Evolutionary conservation across 164 flowering plant species (phyloP), one percentile per base, ranked within the genome.

Genomic region (Kalanchoe fedtschenkoi): DNA sequence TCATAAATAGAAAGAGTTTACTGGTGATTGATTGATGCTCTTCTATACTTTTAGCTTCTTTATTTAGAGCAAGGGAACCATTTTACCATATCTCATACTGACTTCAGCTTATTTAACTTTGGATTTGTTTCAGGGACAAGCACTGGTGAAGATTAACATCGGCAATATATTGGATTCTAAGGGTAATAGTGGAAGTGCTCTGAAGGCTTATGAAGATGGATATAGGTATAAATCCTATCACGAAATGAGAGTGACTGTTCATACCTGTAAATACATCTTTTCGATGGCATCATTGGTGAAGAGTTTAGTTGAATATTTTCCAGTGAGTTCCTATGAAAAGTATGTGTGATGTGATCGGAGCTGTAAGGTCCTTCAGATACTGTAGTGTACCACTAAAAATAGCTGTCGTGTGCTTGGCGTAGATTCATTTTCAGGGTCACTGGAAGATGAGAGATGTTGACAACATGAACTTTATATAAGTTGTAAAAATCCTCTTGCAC

Each of bases 161-260:
- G 99, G 99, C 62, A 76, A 73, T 71, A 80, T 77, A 60, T 70
- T 91, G 78, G 99, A 95, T 73, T 74, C 80, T 53, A 69, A 61
- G 70, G 96, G 93, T 67, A 73, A 87, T 62, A 82, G 87, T 83
- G 39, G 30, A 62, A 88, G 80, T 61, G 97, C 97, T 66, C 68
- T 87, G n/a, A 66, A 79, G 54, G 84, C 93, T 69, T 91, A 78
- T 78, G 74, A 83, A 70, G 96, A 87, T 71, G 95, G 91, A 21
- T 80, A 91, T 77, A 87, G 85, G 99, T 74, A 78, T 37, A 62
- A 61, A 9, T 38, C 59, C 29, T 53, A 29, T 19, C 22, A 41
- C 21, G 16, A 47, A 5, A 47, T 19, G 28, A 21, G 54, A 15
- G 17, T 47, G 8, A 21, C 5, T 19, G 17, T 39, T 4, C 8